Evolutionary conservation across 1,284 basidiomycete species (phyloP).

Genomic region (Apiotrichum laibachii): DNA sequence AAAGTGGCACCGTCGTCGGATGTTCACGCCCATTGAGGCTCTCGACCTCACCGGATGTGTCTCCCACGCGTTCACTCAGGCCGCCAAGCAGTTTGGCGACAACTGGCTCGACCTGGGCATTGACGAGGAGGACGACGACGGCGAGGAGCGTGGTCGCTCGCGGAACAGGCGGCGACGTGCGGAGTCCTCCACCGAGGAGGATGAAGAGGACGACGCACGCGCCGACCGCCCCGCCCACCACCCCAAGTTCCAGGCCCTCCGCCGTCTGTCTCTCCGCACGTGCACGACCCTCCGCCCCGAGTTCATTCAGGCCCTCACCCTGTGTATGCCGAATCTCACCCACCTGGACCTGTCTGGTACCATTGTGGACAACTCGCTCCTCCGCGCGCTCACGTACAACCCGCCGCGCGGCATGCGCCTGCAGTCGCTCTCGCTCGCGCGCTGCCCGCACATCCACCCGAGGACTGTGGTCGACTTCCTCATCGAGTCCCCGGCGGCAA

Average conservation of each 20-base stretch:
- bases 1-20: conserved; percentile 60
- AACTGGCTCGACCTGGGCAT: conserved; percentile 58
- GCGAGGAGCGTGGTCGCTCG: conserved; percentile 42
- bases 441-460: conserved; percentile 79
- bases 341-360: conserved; percentile 59
- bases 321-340: conserved; percentile 46
- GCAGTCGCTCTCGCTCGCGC: conserved; percentile 77
- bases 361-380: conserved; percentile 63
- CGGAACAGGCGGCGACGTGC: conserved; percentile 19
- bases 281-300: conserved; percentile 71
- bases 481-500: conserved; percentile 62
- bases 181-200: conserved; percentile 12
- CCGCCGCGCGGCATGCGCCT: conserved; percentile 61
- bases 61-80: conserved; percentile 79
- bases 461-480: conserved; percentile 75
- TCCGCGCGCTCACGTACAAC: conserved; percentile 56
- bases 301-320: conserved; percentile 72
- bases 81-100: conserved; percentile 76
- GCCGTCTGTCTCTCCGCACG: conserved; percentile 79
- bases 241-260: conserved; percentile 66
- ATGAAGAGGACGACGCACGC: conserved; percentile 33
- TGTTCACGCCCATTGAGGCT: conserved; percentile 68
- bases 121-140: conserved; percentile 58
- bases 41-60: conserved; percentile 94
- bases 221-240: conserved; percentile 40